Base-by-base conservation (phyloP, 805 yeast species). In the Soucietia sequanensis region DNA sequence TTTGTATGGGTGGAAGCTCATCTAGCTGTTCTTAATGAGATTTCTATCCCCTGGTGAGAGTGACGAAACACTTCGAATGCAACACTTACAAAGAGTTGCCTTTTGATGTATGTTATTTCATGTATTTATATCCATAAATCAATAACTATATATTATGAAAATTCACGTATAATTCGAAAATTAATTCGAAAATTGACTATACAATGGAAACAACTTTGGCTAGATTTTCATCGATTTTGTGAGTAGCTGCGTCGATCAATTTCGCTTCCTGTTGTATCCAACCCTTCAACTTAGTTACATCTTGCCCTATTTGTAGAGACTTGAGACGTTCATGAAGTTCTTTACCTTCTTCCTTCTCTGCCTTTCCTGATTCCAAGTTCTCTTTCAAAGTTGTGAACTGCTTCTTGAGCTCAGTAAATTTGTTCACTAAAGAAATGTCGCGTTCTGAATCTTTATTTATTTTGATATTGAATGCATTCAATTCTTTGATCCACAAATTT, bases 401-500 rank as follows among this genome's bases (percentile, higher is more conserved):
- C 3, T 35, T 32, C 9, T 36, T 39, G 17, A 57, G 44, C 2
- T 43, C 41, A n/a, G 43, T 43, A 7, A 53, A 35, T 11, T 37
- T 35, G 4, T 34, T 30, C 3, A 23, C 29, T 12, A 58, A 35
- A 23, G 50, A 41, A 3, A 27, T 26, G 2, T 32, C 29, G 7
- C 41, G 39, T 10, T 32, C 36, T 18, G 35, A 30, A 24, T 38
- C 41, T 7, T 35, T 21, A 15, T 39, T 36, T 5, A 47, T 29
- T 16, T 39, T 29, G 4, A 24, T 33, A 25, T 41, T 52, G 14
- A 62, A 45, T 2, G 47, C 12, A 35, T 67, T 64, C 23, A 68
- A 47, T 37, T 68, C 72, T 20, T 52, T 50, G 31, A 62, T 57
- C 72, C 72, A 68, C 4, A 33, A 35, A 31, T 46, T 53, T 37